Percentiles rank a stretch among this genome's conserved stretches.
Evolutionary conservation across 2,329 filamentous ascomycete species (phyloP).

Genomic region (Fusarium sp.): DNA sequence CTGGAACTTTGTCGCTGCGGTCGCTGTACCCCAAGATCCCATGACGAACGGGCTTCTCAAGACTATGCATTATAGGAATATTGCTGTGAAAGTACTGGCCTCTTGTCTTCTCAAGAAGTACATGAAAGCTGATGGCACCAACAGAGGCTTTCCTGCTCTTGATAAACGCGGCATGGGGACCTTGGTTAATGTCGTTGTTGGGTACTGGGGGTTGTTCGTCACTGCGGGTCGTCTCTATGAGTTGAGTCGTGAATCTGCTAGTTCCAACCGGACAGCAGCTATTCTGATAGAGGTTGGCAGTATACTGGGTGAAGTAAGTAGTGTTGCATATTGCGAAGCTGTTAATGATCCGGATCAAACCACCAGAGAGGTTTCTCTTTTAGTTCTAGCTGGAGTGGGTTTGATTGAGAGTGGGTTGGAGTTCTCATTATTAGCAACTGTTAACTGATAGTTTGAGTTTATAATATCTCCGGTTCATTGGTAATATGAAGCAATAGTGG

Average conservation of each 20-base stretch:
- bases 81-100: background rate
- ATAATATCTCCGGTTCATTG: too few relatives aligned
- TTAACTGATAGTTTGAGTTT: background rate
- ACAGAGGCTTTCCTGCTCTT: background rate
- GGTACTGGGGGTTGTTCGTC: background rate
- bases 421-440: background rate
- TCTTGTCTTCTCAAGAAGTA: background rate
- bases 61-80: accelerated
- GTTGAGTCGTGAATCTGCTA: accelerated
- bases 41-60: background rate
- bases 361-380: background rate
- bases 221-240: background rate
- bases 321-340: background rate
- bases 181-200: accelerated
- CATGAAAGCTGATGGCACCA: accelerated
- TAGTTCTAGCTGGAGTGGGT: background rate
- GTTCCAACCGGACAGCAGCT: background rate
- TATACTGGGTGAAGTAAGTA: background rate
- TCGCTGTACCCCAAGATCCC: accelerated
- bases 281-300: background rate
- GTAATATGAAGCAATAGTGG: too few relatives aligned
- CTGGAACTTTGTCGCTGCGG: accelerated
- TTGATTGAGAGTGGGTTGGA: background rate
- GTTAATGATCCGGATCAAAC: background rate
- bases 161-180: background rate